These are phyloP conservation scores for Globisporangium ultimum DNA, from an alignment of 352 stramenopile species.

Conservation along the genomic window DNA sequence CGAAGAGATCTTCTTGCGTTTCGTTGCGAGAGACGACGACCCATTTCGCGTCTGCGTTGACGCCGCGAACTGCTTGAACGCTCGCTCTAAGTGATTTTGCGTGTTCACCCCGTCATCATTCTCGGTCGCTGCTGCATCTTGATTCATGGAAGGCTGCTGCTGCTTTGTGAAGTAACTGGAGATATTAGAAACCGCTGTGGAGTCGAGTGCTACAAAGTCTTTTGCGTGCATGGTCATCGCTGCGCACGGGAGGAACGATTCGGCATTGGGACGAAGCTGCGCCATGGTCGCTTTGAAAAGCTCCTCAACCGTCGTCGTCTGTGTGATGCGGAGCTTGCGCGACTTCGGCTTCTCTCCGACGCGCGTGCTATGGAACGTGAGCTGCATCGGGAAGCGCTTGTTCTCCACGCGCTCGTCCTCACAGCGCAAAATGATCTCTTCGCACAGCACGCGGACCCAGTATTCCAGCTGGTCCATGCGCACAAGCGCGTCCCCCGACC, in stretches of 20 bases:
- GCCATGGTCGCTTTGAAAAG: conserved; percentile 50
- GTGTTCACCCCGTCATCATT: conserved; percentile 4
- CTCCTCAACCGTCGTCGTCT: conserved; percentile 54
- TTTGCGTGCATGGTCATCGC: conserved; percentile 59
- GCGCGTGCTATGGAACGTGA: conserved; percentile 52
- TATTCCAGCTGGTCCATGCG: conserved; percentile 63
- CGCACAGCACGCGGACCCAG: conserved; percentile 66
- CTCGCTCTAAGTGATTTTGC: conserved; percentile 20
- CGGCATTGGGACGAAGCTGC: conserved; percentile 45
- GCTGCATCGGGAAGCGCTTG: conserved; percentile 66
- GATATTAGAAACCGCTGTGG: conserved; percentile 39
- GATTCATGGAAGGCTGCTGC: background rate
- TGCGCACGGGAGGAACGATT: conserved; percentile 57
- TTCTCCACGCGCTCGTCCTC: conserved; percentile 78
- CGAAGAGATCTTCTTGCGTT: conserved; percentile 57
- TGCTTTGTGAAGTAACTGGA: conserved; percentile 68
- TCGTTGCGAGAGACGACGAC: conserved; percentile 14
- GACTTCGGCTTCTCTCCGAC: conserved; percentile 48
- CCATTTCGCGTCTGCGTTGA: conserved; percentile 10
- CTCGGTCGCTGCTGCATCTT: background rate
- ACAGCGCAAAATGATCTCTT: conserved; percentile 76
- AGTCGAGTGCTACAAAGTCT: conserved; percentile 61
- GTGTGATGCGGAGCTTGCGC: conserved; percentile 45
- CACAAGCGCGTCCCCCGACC: conserved; percentile 38
- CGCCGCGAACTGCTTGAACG: conserved; percentile 21